Evolutionary conservation across 768 basidiomycete species (phyloP).

Genomic region (Rhizopogon vesiculosus): DNA sequence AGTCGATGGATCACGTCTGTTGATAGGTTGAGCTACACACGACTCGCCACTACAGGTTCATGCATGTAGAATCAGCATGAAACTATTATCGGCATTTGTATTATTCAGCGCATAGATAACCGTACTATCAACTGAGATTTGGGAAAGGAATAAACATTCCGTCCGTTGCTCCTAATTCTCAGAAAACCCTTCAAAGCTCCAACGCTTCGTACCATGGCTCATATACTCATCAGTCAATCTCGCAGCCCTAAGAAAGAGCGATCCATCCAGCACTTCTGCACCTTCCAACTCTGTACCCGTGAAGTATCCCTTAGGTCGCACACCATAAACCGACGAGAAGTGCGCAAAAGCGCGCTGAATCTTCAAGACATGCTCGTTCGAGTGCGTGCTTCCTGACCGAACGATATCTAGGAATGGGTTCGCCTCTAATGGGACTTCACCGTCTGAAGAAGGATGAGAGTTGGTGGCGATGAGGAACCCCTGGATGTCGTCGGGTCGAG

Average conservation of each 20-base stretch:
- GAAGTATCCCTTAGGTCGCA: slow-evolving; percentile 19
- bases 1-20: too few species aligned
- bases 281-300: slow-evolving; percentile 24
- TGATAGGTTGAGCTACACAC: too few species aligned
- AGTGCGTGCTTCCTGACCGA: slow-evolving; percentile 42
- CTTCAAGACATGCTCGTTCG: slow-evolving; percentile 46
- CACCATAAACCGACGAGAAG: slow-evolving; percentile 34
- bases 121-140: too few species aligned
- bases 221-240: slow-evolving; percentile 37
- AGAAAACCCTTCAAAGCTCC: too few species aligned
- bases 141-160: too few species aligned
- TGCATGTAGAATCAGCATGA: too few species aligned
- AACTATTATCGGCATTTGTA: too few species aligned
- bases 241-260: slow-evolving; percentile 51
- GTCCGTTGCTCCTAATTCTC: too few species aligned
- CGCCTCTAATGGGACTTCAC: slow-evolving; percentile 18
- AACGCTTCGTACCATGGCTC: not conserved
- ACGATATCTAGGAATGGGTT: slow-evolving; percentile 53
- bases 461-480: slow-evolving; percentile 35
- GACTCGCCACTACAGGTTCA: too few species aligned
- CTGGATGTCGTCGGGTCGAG: slow-evolving; percentile 33
- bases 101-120: too few species aligned
- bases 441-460: not conserved
- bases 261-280: slow-evolving; percentile 45
- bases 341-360: slow-evolving; percentile 40